Evolutionary conservation across 768 basidiomycete genomes (phyloP).

Genomic region (Russula griseocarnosa): DNA sequence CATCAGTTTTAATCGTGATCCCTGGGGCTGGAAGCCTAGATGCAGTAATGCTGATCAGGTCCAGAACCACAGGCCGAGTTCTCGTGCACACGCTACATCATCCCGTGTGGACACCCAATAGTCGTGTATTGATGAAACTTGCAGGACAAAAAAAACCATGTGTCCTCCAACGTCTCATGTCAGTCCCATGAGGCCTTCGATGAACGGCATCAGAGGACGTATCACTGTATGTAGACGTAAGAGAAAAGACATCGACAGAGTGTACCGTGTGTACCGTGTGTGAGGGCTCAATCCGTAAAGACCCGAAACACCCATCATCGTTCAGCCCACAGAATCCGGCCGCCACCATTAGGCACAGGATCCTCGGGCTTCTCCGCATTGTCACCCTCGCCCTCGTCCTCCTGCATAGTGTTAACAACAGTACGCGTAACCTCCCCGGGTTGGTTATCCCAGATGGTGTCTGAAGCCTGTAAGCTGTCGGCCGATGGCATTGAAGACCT

Average conservation of each 20-base stretch:
- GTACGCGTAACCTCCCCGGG: not conserved
- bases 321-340: slow-evolving; percentile 21
- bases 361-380: slow-evolving; percentile 25
- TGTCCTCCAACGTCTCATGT: not conserved
- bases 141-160: not conserved
- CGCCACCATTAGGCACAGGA: not conserved
- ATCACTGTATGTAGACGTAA: not conserved
- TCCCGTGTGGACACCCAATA: not conserved
- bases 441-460: not conserved
- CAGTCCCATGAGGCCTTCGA: not conserved
- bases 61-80: not conserved
- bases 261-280: too few relatives aligned
- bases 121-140: not conserved
- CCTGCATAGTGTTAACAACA: slow-evolving; percentile 1
- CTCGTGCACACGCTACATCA: not conserved
- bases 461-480: slow-evolving; percentile 3
- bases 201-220: not conserved
- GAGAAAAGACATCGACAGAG: not conserved
- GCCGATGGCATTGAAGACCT: not conserved
- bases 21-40: not conserved
- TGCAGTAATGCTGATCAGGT: not conserved
- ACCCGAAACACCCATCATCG: not conserved
- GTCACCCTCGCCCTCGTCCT: slow-evolving; percentile 18
- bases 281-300: not conserved
- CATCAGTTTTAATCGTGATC: not conserved